Conservation (phyloP, 2,329 filamentous ascomycete genomes). For the Phaeoacremonium minimum region DNA sequence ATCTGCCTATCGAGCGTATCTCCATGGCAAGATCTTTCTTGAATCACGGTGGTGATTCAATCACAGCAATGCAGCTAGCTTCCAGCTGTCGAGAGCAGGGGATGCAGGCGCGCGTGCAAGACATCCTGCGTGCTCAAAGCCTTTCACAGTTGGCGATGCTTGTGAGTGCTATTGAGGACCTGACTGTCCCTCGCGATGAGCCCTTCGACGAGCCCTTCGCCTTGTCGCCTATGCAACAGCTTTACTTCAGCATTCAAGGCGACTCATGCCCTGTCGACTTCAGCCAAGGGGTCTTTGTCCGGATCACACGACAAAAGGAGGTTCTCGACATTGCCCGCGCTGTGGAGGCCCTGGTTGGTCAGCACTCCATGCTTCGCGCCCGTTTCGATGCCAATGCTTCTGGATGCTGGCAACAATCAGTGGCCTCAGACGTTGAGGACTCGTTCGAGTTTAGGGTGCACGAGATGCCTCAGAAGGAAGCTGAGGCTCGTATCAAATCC, state of each 20-base stretch:
- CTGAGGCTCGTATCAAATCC: constrained; percentile 11
- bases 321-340: constrained; percentile 12
- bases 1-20: no score
- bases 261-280: constrained; percentile 30
- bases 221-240: constrained; percentile 37
- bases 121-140: no score
- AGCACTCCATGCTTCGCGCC: constrained; percentile 29
- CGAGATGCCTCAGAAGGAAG: not conserved
- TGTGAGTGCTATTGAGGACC: no score
- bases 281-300: constrained; percentile 39
- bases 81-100: constrained; percentile 23
- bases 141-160: no score
- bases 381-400: constrained; percentile 17
- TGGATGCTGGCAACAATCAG: constrained; percentile 19
- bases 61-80: no score
- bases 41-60: no score
- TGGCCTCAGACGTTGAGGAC: constrained; percentile 9
- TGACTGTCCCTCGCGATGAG: constrained; percentile 7
- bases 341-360: constrained; percentile 17
- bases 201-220: constrained; percentile 24
- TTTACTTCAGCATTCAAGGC: constrained; percentile 30
- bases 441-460: constrained; percentile 16
- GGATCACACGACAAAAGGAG: constrained; percentile 20
- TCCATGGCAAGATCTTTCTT: no score
- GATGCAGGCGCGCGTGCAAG: constrained; percentile 22